Evolutionary conservation across 345 rosid species (phyloP).

Genomic region (Citropsis articulata): DNA sequence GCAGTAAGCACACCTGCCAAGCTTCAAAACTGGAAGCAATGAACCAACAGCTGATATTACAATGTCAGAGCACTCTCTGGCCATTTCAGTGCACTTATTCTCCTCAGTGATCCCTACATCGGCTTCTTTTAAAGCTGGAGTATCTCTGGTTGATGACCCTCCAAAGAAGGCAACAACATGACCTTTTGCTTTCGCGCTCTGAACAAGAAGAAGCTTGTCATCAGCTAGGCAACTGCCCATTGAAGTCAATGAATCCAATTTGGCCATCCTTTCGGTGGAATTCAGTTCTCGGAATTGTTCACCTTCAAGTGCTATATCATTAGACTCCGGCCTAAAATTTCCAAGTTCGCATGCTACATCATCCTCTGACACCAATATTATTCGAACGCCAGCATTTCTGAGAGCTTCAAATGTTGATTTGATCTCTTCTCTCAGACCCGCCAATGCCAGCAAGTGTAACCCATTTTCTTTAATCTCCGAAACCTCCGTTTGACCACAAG

Average conservation of each 20-base stretch:
- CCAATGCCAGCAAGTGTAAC: conserved; percentile 15
- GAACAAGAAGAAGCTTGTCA: conserved; percentile 19
- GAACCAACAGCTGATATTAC: conserved; percentile 7
- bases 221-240: conserved; percentile 9
- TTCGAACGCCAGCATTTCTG: conserved; percentile 11
- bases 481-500: conserved; percentile 23
- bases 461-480: conserved; percentile 6
- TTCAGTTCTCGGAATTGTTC: background rate
- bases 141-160: conserved; percentile 13
- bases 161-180: conserved; percentile 25
- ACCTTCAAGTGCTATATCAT: conserved; percentile 10
- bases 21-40: background rate
- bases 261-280: background rate
- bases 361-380: conserved; percentile 23
- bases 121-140: conserved; percentile 21
- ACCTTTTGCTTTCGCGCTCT: conserved; percentile 9
- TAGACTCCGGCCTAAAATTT: background rate
- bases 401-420: background rate
- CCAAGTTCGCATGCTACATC: conserved; percentile 20
- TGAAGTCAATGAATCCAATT: conserved; percentile 1
- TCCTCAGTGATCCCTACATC: conserved; percentile 16
- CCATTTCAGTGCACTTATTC: background rate
- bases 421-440: conserved; percentile 14
- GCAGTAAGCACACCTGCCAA: conserved; percentile 19
- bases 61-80: conserved; percentile 18